A percentile compares a stretch with the other conserved stretches of the same genome.
phyloP scores from a whole-genome alignment of 169 alveolate species.

The Plasmodium sp. region DNA sequence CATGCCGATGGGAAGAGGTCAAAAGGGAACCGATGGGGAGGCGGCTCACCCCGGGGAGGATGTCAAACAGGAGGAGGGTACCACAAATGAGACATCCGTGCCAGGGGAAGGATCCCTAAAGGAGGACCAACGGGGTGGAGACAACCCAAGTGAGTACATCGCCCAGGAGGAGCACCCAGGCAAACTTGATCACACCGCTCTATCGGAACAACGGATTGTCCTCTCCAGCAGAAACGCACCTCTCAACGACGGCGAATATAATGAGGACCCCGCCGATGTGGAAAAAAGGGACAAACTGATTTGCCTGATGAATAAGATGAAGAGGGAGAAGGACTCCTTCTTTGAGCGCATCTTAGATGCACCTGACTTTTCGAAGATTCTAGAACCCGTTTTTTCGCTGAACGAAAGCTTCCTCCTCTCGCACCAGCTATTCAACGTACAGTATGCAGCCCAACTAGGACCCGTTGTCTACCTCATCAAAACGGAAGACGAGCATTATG shows the following conservation, averaged over 20 bases:
- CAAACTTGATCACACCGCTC: not conserved
- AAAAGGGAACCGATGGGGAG: not conserved
- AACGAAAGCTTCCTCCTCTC: conserved; percentile 60
- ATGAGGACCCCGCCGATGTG: not conserved
- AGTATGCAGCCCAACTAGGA: conserved; percentile 68
- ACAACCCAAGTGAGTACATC: not conserved
- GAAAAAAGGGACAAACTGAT: conserved; percentile 57
- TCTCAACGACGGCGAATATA: not conserved
- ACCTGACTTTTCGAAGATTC: conserved; percentile 55
- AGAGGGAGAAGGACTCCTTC: conserved; percentile 60
- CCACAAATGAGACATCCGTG: not conserved
- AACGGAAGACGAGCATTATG: conserved; percentile 60
- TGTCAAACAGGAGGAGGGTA: not conserved
- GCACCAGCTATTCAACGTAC: conserved; percentile 59
- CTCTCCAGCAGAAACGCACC: not conserved
- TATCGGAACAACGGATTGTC: not conserved
- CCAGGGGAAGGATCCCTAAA: not conserved
- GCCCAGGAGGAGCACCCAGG: no score
- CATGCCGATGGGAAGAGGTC: not conserved
- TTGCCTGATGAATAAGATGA: conserved; percentile 37
- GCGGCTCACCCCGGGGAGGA: not conserved
- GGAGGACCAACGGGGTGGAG: not conserved
- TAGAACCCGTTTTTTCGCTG: conserved; percentile 57
- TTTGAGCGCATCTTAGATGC: conserved; percentile 47
- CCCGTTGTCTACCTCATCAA: conserved; percentile 65